Evolutionary conservation across 768 basidiomycete species (phyloP).

Genomic region (Sarcomyxa edulis): DNA sequence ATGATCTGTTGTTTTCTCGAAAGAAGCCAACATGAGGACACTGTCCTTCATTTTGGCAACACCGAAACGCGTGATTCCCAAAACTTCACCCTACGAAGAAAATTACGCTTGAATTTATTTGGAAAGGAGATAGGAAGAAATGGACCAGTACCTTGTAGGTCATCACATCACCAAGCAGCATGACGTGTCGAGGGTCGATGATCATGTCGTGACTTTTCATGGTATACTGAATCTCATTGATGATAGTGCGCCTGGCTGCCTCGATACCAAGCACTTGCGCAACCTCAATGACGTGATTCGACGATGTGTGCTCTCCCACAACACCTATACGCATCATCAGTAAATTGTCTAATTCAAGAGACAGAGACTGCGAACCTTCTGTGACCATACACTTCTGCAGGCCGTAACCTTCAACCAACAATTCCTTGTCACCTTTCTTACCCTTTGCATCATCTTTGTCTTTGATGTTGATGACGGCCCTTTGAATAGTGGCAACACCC

Average conservation of each 20-base stretch:
- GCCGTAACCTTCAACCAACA: slow-evolving; percentile 96
- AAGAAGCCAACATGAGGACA: slow-evolving; percentile 97
- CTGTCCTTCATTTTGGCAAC: slow-evolving; percentile 99
- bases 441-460: slow-evolving; percentile 77
- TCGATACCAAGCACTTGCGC: slow-evolving; percentile 96
- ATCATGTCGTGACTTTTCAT: slow-evolving; percentile 98
- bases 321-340: slow-evolving; percentile 57
- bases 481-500: slow-evolving; percentile 83
- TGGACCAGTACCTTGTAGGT: slow-evolving; percentile 74
- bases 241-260: slow-evolving; percentile 89
- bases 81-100: slow-evolving; percentile 75
- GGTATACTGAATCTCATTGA: slow-evolving; percentile 95
- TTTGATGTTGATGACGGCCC: slow-evolving; percentile 95
- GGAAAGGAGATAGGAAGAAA: background rate
- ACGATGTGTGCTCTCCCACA: slow-evolving; percentile 85
- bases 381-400: slow-evolving; percentile 96
- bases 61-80: slow-evolving; percentile 98
- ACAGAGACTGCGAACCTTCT: slow-evolving; percentile 54
- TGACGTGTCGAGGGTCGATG: slow-evolving; percentile 97
- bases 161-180: slow-evolving; percentile 99
- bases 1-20: slow-evolving; percentile 99
- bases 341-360: background rate
- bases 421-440: slow-evolving; percentile 83
- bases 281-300: slow-evolving; percentile 97
- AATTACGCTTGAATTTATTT: background rate